A percentile compares a stretch with the other conserved stretches of the same genome.
Conservation (phyloP, 2,329 filamentous ascomycete genomes). For the Teratosphaeria epicoccoides region DNA sequence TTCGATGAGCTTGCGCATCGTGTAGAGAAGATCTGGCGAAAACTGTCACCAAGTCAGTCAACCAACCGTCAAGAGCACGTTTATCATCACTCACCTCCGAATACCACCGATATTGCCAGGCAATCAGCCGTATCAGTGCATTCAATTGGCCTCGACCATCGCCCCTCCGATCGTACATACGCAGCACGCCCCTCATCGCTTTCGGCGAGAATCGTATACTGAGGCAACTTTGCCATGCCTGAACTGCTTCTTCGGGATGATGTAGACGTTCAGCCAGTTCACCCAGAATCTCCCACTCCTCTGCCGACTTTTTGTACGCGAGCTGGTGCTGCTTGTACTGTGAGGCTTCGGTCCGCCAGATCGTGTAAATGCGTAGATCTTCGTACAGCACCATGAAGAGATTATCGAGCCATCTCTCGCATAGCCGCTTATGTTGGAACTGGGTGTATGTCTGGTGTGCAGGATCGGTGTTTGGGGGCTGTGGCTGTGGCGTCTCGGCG, state of each 20-base stretch:
- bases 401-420: constrained; percentile 95
- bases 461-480: constrained; percentile 36
- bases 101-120: constrained; percentile 99
- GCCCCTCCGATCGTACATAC: constrained; percentile 64
- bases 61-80: neutral
- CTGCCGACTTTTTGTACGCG: constrained; percentile 90
- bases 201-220: constrained; percentile 85
- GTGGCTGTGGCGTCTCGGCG: constrained; percentile 22
- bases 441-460: constrained; percentile 69
- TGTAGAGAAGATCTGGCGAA: constrained; percentile 78
- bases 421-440: constrained; percentile 93
- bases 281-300: constrained; percentile 97
- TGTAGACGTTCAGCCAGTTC: constrained; percentile 86
- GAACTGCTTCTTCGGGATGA: constrained; percentile 79
- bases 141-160: constrained; percentile 73
- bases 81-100: constrained; percentile 74
- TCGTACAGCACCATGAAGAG: constrained; percentile 99
- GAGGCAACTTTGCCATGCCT: constrained; percentile 85
- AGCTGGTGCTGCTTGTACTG: constrained; percentile 89
- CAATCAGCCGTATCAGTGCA: constrained; percentile 80
- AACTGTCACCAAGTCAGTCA: constrained; percentile 45
- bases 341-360: constrained; percentile 96
- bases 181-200: constrained; percentile 74
- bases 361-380: constrained; percentile 94
- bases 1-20: constrained; percentile 86